Evolutionary conservation across 768 basidiomycete species (phyloP).

Genomic region (Lactarius deliciosus): DNA sequence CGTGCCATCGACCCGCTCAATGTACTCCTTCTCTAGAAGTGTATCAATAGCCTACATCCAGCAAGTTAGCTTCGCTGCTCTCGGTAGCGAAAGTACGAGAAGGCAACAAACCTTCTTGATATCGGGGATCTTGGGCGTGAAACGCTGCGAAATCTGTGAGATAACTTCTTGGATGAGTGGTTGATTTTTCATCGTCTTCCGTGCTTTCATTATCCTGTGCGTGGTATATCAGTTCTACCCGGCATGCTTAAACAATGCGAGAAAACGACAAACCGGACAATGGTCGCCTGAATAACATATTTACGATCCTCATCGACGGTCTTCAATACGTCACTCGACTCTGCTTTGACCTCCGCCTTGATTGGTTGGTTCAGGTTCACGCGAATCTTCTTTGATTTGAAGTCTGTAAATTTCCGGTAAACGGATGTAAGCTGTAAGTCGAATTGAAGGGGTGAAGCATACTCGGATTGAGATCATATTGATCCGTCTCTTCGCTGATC

Average conservation of each 20-base stretch:
- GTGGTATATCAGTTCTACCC: constrained; percentile 25
- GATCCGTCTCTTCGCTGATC: constrained; percentile 82
- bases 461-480: constrained; percentile 91
- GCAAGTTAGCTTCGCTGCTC: constrained; percentile 17
- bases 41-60: constrained; percentile 78
- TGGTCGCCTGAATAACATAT: constrained; percentile 92
- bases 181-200: constrained; percentile 95
- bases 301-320: constrained; percentile 97
- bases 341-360: constrained; percentile 92
- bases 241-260: background rate
- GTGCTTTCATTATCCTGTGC: constrained; percentile 87
- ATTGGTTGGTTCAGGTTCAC: constrained; percentile 90
- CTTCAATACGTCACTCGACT: constrained; percentile 86
- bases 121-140: constrained; percentile 91
- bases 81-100: background rate
- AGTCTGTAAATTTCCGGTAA: constrained; percentile 46
- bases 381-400: constrained; percentile 92
- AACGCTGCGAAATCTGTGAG: constrained; percentile 82
- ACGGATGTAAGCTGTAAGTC: background rate
- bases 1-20: constrained; percentile 90
- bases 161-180: constrained; percentile 87
- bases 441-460: constrained; percentile 28
- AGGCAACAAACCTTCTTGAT: constrained; percentile 78
- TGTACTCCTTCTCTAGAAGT: constrained; percentile 94
- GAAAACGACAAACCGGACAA: constrained; percentile 61